Conservation (phyloP, 2,329 filamentous ascomycete genomes). For the Apiospora arundinis region DNA sequence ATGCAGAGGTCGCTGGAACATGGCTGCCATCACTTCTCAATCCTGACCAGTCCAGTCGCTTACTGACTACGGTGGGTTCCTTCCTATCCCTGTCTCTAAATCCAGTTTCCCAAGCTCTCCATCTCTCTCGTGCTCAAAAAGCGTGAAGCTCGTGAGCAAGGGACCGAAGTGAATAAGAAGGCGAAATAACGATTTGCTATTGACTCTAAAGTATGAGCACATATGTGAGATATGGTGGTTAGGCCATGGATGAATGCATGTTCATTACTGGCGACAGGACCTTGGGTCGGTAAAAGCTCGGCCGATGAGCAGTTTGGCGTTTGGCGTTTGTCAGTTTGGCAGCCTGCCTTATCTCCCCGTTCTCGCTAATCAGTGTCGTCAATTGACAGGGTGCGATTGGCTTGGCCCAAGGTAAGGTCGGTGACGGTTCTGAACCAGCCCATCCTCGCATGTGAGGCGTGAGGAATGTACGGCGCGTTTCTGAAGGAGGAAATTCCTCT, state of each 20-base stretch:
- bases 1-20: neutral
- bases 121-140: neutral
- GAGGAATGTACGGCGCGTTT: conserved; percentile 15
- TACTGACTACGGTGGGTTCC: neutral
- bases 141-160: neutral
- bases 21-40: neutral
- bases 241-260: neutral
- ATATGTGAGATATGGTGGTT: neutral
- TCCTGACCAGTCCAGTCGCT: neutral
- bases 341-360: neutral
- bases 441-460: neutral
- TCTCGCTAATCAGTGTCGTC: neutral
- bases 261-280: neutral
- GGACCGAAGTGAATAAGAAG: neutral
- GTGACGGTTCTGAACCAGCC: conserved; percentile 10
- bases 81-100: neutral
- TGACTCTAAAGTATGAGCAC: neutral
- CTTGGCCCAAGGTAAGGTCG: neutral
- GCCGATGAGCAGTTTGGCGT: neutral
- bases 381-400: conserved; percentile 3
- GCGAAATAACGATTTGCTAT: neutral
- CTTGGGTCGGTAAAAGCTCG: neutral
- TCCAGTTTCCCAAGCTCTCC: neutral
- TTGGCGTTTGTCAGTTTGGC: too few relatives aligned
- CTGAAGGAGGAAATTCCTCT: neutral